A percentile compares a stretch with the other conserved stretches of the same genome.
phyloP scores from a whole-genome alignment of 129 eudicot genomes.

The Oenanthe sinensis region DNA sequence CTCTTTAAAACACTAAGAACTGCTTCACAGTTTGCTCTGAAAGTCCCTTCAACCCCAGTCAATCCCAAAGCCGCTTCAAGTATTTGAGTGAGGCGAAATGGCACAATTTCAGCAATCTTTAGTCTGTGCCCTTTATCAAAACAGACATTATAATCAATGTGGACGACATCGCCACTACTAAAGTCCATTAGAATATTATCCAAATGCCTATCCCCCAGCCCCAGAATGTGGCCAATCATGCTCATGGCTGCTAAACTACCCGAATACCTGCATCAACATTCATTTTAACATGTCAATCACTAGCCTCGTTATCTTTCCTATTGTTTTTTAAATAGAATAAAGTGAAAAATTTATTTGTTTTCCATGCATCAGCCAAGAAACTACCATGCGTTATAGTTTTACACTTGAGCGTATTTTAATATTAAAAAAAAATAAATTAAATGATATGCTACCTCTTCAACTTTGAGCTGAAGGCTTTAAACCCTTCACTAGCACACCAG shows the following conservation, averaged over 20 bases:
- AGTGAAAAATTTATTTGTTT: neutral
- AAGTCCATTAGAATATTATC: conserved; percentile 93
- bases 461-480: conserved; percentile 86
- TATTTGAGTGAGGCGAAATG: conserved; percentile 93
- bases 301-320: neutral
- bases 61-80: conserved; percentile 92
- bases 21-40: conserved; percentile 84
- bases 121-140: conserved; percentile 97
- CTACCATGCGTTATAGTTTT: conserved; percentile 2
- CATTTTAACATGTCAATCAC: neutral
- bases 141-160: conserved; percentile 97
- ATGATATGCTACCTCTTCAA: conserved; percentile 48
- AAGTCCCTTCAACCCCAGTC: conserved; percentile 85
- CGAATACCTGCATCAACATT: conserved; percentile 61
- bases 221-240: conserved; percentile 93
- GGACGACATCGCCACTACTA: conserved; percentile 81
- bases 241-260: conserved; percentile 97
- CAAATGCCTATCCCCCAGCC: conserved; percentile 95
- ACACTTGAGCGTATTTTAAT: neutral
- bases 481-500: conserved; percentile 99
- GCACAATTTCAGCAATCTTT: conserved; percentile 98
- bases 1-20: conserved; percentile 74
- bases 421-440: neutral
- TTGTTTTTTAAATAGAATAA: neutral
- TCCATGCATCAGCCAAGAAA: neutral